These are phyloP conservation scores for Blastocystis sp. DNA, from an alignment of 352 stramenopile species.

Conservation along the genomic window DNA sequence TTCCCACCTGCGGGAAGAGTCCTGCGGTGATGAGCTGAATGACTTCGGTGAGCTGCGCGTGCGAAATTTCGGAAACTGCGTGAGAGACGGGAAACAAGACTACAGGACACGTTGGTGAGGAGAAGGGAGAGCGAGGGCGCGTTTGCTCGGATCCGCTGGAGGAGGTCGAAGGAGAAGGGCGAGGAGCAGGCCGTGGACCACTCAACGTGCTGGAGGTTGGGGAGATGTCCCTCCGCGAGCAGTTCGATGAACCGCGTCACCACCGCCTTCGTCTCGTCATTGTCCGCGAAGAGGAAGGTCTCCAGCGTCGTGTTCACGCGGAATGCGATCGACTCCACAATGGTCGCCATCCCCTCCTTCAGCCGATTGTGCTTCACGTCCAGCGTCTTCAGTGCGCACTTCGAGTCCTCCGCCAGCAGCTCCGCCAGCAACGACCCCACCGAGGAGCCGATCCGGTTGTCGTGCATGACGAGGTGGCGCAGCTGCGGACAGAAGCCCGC, in stretches of 20 bases:
- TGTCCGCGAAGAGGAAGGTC: not conserved
- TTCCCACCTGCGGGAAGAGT: not conserved
- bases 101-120: not conserved
- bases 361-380: not conserved
- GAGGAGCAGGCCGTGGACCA: not conserved
- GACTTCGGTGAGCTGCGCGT: not conserved
- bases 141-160: not conserved
- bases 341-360: not conserved
- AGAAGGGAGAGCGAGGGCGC: not conserved
- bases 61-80: not conserved
- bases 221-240: not conserved
- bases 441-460: conserved; percentile 10
- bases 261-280: not conserved
- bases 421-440: not conserved
- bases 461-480: not conserved
- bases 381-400: not conserved
- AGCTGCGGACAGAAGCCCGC: not conserved
- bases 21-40: not conserved
- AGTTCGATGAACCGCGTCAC: not conserved
- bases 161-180: not conserved
- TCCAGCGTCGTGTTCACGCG: not conserved
- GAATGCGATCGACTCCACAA: not conserved
- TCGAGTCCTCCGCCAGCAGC: not conserved
- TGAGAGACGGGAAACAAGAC: not conserved
- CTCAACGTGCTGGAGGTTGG: not conserved